phyloP scores from a whole-genome alignment of 352 stramenopile genomes.

The Globisporangium cederbergense region DNA sequence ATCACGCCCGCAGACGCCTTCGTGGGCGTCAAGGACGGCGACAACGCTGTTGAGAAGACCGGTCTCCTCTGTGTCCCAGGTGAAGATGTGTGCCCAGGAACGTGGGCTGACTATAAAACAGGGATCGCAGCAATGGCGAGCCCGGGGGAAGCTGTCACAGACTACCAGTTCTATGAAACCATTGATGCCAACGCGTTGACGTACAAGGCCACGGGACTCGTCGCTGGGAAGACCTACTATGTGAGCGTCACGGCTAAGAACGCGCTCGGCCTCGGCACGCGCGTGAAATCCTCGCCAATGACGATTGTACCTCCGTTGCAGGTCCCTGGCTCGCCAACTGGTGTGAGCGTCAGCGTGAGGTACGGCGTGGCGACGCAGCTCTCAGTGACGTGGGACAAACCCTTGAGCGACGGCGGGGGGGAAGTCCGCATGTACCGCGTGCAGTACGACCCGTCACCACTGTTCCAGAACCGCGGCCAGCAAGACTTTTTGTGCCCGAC shows the following conservation, averaged over 20 bases:
- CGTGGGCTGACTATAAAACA: constrained; percentile 35
- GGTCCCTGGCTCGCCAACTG: constrained; percentile 60
- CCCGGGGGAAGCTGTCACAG: constrained; percentile 50
- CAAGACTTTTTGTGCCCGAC: constrained; percentile 68
- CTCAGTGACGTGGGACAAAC: constrained; percentile 41
- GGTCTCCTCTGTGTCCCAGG: constrained; percentile 44
- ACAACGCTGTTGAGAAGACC: constrained; percentile 59
- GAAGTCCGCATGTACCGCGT: constrained; percentile 72
- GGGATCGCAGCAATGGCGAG: constrained; percentile 32
- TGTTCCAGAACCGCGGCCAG: constrained; percentile 60
- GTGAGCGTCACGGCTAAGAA: constrained; percentile 90
- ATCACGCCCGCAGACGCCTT: constrained; percentile 44
- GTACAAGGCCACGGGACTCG: constrained; percentile 70
- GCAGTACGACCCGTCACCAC: constrained; percentile 66
- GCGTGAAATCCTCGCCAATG: constrained; percentile 33
- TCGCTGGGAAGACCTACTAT: constrained; percentile 76
- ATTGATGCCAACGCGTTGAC: constrained; percentile 47
- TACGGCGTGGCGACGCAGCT: constrained; percentile 75
- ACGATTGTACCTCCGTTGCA: constrained; percentile 69
- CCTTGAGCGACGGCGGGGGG: constrained; percentile 52
- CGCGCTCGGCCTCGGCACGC: constrained; percentile 50
- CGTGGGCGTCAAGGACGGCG: constrained; percentile 63
- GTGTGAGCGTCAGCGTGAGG: constrained; percentile 73
- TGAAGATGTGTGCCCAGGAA: constrained; percentile 41
- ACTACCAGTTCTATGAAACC: constrained; percentile 74